phyloP scores from a whole-genome alignment of 1,284 basidiomycete species.

The Schizophyllum commune region DNA sequence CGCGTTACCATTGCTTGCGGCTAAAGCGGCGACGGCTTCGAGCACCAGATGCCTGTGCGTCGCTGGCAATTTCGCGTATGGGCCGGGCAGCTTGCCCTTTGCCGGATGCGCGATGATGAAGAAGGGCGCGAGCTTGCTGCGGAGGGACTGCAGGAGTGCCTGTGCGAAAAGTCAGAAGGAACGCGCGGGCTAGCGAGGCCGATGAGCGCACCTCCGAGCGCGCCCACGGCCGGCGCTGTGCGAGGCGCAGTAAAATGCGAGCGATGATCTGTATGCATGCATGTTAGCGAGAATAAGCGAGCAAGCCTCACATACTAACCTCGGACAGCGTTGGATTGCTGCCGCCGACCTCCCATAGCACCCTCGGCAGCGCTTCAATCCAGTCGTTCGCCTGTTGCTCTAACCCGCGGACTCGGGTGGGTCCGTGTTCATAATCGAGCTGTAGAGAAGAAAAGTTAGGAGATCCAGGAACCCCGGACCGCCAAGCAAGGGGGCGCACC shows the following conservation, averaged over 20 bases:
- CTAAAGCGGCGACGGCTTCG: background rate
- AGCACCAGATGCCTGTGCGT: conserved; percentile 5
- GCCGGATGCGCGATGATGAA: conserved; percentile 68
- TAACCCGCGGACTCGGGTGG: conserved; percentile 32
- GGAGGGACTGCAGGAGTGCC: conserved; percentile 27
- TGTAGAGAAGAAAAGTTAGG: conserved; percentile 20
- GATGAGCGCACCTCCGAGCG: conserved; percentile 32
- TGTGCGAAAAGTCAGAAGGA: too few species aligned
- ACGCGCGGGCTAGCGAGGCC: background rate
- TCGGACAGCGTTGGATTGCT: conserved; percentile 49
- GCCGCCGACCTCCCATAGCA: conserved; percentile 75
- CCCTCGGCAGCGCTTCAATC: conserved; percentile 64
- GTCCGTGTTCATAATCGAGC: conserved; percentile 55
- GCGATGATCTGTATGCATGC: conserved; percentile 43
- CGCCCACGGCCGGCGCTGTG: conserved; percentile 43
- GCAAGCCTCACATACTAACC: conserved; percentile 27
- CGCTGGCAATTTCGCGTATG: conserved; percentile 59
- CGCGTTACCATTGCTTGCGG: conserved; percentile 13
- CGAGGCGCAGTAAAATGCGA: conserved; percentile 51
- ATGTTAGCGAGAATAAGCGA: background rate
- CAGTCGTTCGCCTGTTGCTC: conserved; percentile 41
- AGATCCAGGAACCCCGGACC: background rate
- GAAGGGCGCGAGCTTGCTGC: conserved; percentile 63
- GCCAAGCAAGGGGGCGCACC: conserved; percentile 33
- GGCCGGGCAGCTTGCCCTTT: conserved; percentile 64